Base-by-base conservation (phyloP, 345 rosid species). In the Schrenkiella parvula region DNA sequence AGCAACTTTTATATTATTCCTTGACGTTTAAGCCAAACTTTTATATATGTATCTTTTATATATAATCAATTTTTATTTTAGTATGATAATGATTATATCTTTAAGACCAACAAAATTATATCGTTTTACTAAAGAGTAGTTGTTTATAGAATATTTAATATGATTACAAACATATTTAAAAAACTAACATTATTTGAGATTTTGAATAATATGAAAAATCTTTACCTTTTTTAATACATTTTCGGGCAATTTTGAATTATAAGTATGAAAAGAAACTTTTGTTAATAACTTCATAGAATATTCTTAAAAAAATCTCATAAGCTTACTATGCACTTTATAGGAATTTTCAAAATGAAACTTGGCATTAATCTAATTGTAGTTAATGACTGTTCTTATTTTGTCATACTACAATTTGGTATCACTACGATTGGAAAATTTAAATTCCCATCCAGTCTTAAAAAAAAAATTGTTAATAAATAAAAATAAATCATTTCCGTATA, bases 21-120 rank as follows among this genome's bases (percentile, higher is more conserved):
- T 66, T 66, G 68, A 74, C 68, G 61, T 74, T 21, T 48, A 74
- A 74, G 78, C 67, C 26, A 73, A 47, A 56, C 18, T 39, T 46
- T 57, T n/a, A n/a, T n/a, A n/a, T n/a, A n/a, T n/a, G n/a, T n/a
- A n/a, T n/a, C n/a, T n/a, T n/a, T n/a, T n/a, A n/a, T n/a, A n/a
- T n/a, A n/a, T n/a, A n/a, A n/a, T n/a, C n/a, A 51, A 6, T 23
- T 25, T 51, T 13, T 51, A 25, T 51, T 51, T 51, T 51, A 9
- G 12, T 51, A 21, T 21, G 28, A 47, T 47, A 23, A 25, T 51
- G 23, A 6, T 50, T 12, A 4, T 47, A 50, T 50, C 15, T 22
- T n/a, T 26, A 53, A 0, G 35, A 12, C 34, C 34, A 52, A 5
- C 6, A n/a, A 25, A 28, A 26, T 50, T 4, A 12, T 48, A 23